A percentile compares a stretch with the other conserved stretches of the same genome.
Conservation (phyloP, 2,329 filamentous ascomycete species). For the Xylaria sp. region DNA sequence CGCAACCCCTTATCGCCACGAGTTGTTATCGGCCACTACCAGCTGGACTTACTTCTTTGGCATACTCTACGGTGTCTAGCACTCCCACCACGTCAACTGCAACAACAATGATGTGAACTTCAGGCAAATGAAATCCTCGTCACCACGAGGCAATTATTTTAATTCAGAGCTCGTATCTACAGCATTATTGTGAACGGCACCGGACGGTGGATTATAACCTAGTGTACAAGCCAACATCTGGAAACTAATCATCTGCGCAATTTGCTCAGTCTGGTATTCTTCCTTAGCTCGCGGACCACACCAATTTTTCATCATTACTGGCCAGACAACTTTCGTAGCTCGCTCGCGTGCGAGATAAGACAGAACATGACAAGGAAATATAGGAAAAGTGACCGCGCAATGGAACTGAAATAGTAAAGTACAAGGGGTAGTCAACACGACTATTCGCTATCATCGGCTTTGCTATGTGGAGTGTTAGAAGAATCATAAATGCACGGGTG, state of each 20-base stretch:
- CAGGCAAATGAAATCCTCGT: conserved; percentile 17
- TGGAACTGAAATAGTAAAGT: conserved; percentile 9
- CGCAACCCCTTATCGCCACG: not conserved
- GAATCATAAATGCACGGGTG: not conserved
- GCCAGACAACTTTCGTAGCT: not conserved
- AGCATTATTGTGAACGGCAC: not conserved
- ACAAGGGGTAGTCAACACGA: not conserved
- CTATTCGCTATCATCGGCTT: conserved; percentile 24
- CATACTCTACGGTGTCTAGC: no score
- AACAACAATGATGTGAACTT: not conserved
- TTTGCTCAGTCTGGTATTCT: conserved; percentile 1
- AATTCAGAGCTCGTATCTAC: not conserved
- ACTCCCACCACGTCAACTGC: not conserved
- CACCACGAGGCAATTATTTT: conserved; percentile 21
- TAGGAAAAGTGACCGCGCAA: conserved; percentile 17
- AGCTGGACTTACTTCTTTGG: not conserved
- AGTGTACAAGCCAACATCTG: conserved; percentile 27
- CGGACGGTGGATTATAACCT: conserved; percentile 8
- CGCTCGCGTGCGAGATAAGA: not conserved
- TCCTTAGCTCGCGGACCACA: not conserved
- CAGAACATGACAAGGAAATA: conserved; percentile 1
- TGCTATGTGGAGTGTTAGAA: conserved; percentile 17
- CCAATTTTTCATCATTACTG: conserved; percentile 15
- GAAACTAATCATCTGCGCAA: conserved; percentile 3
- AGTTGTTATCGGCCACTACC: conserved; percentile 4